Percentiles rank a stretch among this genome's conserved stretches.
Conservation (phyloP, 352 stramenopile genomes). For the Phytophthora brassicae region DNA sequence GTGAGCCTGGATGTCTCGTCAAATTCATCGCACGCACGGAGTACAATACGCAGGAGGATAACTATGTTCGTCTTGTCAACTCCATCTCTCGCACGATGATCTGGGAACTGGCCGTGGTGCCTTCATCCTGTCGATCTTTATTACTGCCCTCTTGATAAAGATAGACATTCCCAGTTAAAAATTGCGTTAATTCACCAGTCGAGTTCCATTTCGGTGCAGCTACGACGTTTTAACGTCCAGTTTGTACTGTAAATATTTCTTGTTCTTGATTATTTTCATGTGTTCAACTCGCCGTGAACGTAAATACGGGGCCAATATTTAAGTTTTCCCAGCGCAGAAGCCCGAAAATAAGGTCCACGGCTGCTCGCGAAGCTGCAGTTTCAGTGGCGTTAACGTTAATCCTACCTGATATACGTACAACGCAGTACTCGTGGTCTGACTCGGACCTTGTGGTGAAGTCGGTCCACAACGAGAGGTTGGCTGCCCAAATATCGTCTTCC, state of each 20-base stretch:
- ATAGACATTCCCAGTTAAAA: too few relatives aligned
- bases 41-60: conserved; percentile 65
- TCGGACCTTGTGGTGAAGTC: conserved; percentile 26
- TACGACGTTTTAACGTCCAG: conserved; percentile 14
- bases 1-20: conserved; percentile 47
- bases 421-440: conserved; percentile 20
- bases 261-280: neutral
- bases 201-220: conserved; percentile 1
- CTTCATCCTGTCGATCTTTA: conserved; percentile 27
- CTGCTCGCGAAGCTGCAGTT: conserved; percentile 26
- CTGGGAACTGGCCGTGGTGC: conserved; percentile 58
- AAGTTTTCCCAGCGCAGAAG: conserved; percentile 55
- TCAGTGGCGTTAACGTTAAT: conserved; percentile 26
- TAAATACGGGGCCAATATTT: conserved; percentile 49
- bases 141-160: conserved; percentile 25
- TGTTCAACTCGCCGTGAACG: conserved; percentile 29
- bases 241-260: neutral
- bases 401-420: conserved; percentile 26
- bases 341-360: conserved; percentile 50
- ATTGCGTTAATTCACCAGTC: conserved; percentile 23
- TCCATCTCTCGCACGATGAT: conserved; percentile 51
- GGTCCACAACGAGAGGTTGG: conserved; percentile 38
- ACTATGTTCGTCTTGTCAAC: conserved; percentile 53
- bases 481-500: conserved; percentile 30
- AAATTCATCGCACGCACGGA: conserved; percentile 64